These are phyloP conservation scores for Aspergillus sp. DNA, from an alignment of 2,329 filamentous ascomycete genomes.

Conservation along the genomic window DNA sequence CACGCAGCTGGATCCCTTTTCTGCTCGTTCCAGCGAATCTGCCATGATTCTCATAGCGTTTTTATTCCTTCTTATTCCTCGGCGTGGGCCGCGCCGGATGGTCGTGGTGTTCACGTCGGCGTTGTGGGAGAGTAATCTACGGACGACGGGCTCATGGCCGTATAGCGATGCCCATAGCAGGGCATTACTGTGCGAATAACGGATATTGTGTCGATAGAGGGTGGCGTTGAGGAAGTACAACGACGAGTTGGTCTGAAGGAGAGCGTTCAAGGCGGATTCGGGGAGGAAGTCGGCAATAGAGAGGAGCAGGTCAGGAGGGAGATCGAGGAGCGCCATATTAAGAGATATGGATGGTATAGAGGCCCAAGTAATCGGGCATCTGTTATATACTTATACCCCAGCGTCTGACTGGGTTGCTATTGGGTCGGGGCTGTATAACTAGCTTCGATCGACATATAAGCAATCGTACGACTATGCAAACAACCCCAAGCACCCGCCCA, in stretches of 20 bases:
- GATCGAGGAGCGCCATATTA: not conserved
- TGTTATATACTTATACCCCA: too few species aligned
- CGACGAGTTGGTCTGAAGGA: conserved; percentile 8
- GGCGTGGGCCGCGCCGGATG: not conserved
- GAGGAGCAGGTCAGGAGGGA: not conserved
- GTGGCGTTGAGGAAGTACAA: conserved; percentile 11
- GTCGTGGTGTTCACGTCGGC: conserved; percentile 8
- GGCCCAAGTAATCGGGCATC: too few species aligned
- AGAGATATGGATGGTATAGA: not conserved
- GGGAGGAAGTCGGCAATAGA: not conserved
- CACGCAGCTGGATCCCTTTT: not conserved
- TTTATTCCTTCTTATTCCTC: too few species aligned
- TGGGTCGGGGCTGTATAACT: too few species aligned
- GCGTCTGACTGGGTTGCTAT: too few species aligned
- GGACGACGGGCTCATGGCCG: conserved; percentile 6
- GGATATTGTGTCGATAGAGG: conserved; percentile 13
- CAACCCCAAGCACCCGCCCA: too few species aligned
- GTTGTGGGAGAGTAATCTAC: conserved; percentile 9
- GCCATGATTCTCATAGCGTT: too few species aligned
- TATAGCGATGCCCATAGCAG: conserved; percentile 16
- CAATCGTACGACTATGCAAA: too few species aligned
- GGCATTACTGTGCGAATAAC: conserved; percentile 4
- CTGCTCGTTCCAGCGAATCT: not conserved
- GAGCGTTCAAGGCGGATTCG: conserved; percentile 7
- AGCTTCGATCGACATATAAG: too few species aligned